Evolutionary conservation across 495 filamentous ascomycete species (phyloP).

Genomic region (Xylaria sp.): DNA sequence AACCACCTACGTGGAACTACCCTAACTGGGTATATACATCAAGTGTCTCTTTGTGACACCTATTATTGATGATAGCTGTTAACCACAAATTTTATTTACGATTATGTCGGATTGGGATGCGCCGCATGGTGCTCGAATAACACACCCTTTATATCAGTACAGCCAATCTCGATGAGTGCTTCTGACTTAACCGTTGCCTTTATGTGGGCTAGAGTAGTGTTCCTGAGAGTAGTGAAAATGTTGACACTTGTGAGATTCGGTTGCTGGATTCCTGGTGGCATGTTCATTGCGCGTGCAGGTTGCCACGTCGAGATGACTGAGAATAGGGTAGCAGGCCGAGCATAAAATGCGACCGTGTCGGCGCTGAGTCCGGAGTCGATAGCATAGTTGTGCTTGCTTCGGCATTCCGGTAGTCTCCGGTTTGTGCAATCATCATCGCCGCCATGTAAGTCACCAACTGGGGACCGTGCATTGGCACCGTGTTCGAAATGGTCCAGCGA

Average conservation of each 20-base stretch:
- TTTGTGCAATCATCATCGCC: not conserved
- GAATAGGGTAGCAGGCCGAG: not conserved
- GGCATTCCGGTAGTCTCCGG: too few species aligned
- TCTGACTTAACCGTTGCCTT: not conserved
- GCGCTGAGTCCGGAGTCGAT: not conserved
- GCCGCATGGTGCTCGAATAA: not conserved
- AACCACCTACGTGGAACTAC: too few species aligned
- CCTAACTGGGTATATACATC: too few species aligned
- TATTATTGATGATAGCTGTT: not conserved
- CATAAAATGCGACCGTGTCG: not conserved
- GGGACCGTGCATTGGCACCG: not conserved
- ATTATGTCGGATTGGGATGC: not conserved
- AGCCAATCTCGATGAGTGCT: not conserved
- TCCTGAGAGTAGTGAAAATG: not conserved
- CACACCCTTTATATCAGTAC: not conserved
- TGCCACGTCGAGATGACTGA: not conserved
- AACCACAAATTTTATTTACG: not conserved
- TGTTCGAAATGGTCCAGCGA: not conserved
- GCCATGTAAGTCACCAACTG: too few species aligned
- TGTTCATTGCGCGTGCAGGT: not conserved
- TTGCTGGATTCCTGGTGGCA: not conserved
- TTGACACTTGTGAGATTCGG: not conserved
- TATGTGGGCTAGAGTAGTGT: not conserved
- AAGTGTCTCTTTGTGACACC: too few species aligned
- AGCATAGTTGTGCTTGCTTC: too few species aligned